Evolutionary conservation across 2,329 filamentous ascomycete genomes (phyloP), one percentile per base, ranked within the genome.

Genomic region (Lizonia empirigonia): DNA sequence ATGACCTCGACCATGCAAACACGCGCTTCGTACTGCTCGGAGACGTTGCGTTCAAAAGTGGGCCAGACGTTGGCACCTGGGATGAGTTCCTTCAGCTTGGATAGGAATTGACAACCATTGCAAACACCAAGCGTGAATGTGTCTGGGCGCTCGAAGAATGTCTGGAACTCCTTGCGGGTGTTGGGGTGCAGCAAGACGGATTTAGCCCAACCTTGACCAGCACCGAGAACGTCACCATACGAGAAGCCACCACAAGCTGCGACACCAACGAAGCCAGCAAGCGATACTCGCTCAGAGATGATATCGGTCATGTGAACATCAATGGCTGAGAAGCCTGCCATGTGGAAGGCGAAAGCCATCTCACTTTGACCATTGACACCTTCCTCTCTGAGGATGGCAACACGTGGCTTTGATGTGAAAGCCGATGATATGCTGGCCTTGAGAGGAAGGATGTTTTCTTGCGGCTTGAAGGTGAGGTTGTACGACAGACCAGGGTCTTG

Each of bases 211-310:
- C 94, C 94, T 66, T 93, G 89, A 44, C 94, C 94, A n/a, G 94
- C 94, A 52, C 93, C 94, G 0, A 97, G 83, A 29, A 93, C 89
- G 63, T 93, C 89, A 62, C 91, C 91, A 71, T 96, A 97, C 13
- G 90, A 96, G 83, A 99, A 97, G 40, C 94, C 94, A 70, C 94
- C 94, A 60, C 92, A 96, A n/a, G 91, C 91, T 27, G 93, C 94
- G 37, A 97, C 82, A 61, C 94, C 94, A 24, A 87, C 86, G 72
- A 97, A 97, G 57, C 86, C 87, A 32, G 86, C 82, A 7, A 99
- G 85, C 0, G 90, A 91, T 55, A 90, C 85, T 13, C 89, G 88
- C 9, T 85, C 85, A 19, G 90, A 85, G 48, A 97, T 86, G 39
- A 88, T 81, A 65, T 97, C 93, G 3, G 89, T 94, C 94, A 99